Base-by-base conservation (phyloP, 2,329 filamentous ascomycete genomes). In the Bretziella fagacearum region DNA sequence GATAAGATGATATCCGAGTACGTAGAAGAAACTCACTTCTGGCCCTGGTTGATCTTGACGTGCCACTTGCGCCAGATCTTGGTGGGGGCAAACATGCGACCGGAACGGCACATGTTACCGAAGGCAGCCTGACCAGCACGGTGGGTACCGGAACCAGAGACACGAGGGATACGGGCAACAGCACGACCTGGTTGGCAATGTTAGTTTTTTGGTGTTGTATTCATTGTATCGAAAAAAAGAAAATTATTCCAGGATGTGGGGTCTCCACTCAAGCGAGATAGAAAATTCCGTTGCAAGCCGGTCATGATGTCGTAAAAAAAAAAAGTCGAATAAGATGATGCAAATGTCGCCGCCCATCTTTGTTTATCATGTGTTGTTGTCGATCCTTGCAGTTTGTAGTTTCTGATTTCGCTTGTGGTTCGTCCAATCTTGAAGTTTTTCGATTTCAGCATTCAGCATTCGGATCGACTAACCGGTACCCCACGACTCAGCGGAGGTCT, bases 21-120 rank as follows among this genome's bases (percentile, higher is more conserved):
- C 36, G 41, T 8, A 20, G 5, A 37, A 20, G 40, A 47, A 25
- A 67, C 77, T 69, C 66, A 86, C 84, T 91, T 94, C 79, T 98
- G 91, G 69, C 83, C 83, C 70, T 93, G 79, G 79, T 93, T 94
- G 79, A 98, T 79, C 86, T 96, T 96, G 77, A 95, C 78, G 78
- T 98, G 91, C 93, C 91, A 98, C 77, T 94, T 95, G 69, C 91
- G 79, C 93, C 91, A 98, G 74, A 94, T 83, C 82, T 98, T 98
- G 72, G 91, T 98, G 58, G 91, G 91, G 60, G 91, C 91, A 74
- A 98, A 98, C 91, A 98, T 98, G 74, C 91, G 91, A 76, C 93
- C 91, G 66, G 89, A 94, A 69, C 91, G 87, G 76, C 91, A 98
- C 86, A 89, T 86, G 84, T 98, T 98, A 85, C 91, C 91, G 71